phyloP scores from a whole-genome alignment of 1,284 basidiomycete genomes.

The Neolentinus lepideus region DNA sequence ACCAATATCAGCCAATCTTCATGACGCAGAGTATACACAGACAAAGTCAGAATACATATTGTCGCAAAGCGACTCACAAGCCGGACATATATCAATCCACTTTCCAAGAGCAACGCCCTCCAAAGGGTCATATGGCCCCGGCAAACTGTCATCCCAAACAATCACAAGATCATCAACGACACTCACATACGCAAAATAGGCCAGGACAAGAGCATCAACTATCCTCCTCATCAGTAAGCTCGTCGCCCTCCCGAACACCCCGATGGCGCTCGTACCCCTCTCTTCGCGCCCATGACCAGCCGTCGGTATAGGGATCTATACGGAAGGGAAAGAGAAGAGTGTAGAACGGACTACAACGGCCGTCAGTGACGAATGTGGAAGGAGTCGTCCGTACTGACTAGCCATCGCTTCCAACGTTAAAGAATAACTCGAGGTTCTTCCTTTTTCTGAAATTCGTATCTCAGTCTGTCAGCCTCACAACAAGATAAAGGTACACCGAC shows the following conservation, averaged over 20 bases:
- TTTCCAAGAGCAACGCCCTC: slow-evolving; percentile 29
- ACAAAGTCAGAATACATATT: background rate
- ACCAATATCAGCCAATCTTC: too few species aligned
- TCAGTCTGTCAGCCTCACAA: background rate
- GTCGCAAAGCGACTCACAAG: slow-evolving; percentile 15
- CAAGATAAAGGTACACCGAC: slow-evolving; percentile 23
- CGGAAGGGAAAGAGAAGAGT: slow-evolving; percentile 81
- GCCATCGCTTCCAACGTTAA: slow-evolving; percentile 77
- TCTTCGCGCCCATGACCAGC: slow-evolving; percentile 73
- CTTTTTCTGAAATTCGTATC: slow-evolving; percentile 28
- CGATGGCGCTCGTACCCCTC: slow-evolving; percentile 53
- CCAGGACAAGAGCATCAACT: slow-evolving; percentile 12
- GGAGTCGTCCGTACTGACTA: slow-evolving; percentile 54
- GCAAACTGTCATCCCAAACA: slow-evolving; percentile 40
- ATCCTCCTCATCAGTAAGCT: slow-evolving; percentile 62
- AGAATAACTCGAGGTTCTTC: slow-evolving; percentile 80
- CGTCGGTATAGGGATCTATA: slow-evolving; percentile 80
- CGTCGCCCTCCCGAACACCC: slow-evolving; percentile 59
- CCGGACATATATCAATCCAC: slow-evolving; percentile 49
- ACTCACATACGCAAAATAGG: background rate
- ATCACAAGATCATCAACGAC: background rate
- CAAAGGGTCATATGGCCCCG: slow-evolving; percentile 78
- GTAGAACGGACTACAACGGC: slow-evolving; percentile 47
- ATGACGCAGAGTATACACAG: background rate
- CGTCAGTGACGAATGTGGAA: slow-evolving; percentile 1